Conservation (phyloP, 192 early-diverging fungal species). For the Backusella luteola region DNA sequence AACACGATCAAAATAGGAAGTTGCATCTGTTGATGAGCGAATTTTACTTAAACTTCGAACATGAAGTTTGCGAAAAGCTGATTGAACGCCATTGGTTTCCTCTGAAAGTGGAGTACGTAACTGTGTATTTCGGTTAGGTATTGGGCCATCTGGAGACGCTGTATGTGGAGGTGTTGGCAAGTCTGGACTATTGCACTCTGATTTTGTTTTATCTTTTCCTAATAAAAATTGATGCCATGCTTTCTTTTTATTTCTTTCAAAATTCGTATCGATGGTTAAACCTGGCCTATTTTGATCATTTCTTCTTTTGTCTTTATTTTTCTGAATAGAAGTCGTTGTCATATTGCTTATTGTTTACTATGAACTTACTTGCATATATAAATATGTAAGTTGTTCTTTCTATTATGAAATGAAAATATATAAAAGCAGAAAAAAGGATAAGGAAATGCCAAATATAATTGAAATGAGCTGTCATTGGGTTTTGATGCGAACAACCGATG, state of each 20-base stretch:
- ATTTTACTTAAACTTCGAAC: background rate
- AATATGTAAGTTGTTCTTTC: background rate
- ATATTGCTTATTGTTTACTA: background rate
- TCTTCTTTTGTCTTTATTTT: background rate
- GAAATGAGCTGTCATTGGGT: background rate
- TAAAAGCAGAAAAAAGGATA: background rate
- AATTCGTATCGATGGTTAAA: background rate
- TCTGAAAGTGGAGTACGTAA: background rate
- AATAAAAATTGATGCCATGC: background rate
- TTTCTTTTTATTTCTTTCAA: conserved; percentile 3
- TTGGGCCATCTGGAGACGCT: background rate
- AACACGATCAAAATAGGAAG: background rate
- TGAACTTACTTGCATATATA: background rate
- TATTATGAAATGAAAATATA: background rate
- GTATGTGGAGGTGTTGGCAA: background rate
- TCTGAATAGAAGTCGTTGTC: background rate
- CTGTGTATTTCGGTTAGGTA: background rate
- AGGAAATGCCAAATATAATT: background rate
- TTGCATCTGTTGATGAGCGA: background rate
- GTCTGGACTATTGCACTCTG: background rate
- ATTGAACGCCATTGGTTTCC: background rate
- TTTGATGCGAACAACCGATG: background rate
- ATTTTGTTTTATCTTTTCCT: background rate
- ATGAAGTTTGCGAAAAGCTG: background rate
- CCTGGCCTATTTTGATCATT: background rate